A percentile compares a stretch with the other conserved stretches of the same genome.
Conservation (phyloP, 371 early-diverging fungal species). For the Mortierella sp. region DNA sequence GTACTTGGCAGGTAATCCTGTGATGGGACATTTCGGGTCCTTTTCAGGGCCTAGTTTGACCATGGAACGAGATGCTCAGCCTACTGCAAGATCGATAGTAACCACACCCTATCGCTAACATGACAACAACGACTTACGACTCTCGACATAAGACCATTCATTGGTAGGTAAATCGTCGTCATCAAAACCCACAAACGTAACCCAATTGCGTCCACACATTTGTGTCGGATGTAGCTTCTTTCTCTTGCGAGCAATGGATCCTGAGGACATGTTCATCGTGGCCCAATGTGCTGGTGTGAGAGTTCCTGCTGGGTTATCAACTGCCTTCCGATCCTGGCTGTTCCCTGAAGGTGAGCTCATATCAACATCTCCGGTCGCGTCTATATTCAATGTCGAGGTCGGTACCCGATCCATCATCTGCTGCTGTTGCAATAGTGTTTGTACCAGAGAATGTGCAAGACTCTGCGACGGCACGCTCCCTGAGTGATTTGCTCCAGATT, state of each 20-base stretch:
- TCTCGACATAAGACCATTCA: slow-evolving; percentile 47
- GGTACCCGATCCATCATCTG: slow-evolving; percentile 8
- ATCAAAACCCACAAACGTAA: slow-evolving; percentile 41
- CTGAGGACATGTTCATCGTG: slow-evolving; percentile 39
- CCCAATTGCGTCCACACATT: slow-evolving; percentile 51
- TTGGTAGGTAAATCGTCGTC: slow-evolving; percentile 38
- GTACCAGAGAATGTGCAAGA: slow-evolving; percentile 40
- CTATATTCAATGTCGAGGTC: slow-evolving; percentile 26
- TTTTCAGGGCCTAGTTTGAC: slow-evolving; percentile 53
- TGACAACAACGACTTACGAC: slow-evolving; percentile 22
- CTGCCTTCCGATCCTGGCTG: slow-evolving; percentile 9
- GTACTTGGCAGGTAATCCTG: slow-evolving; percentile 74
- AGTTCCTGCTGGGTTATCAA: slow-evolving; percentile 16
- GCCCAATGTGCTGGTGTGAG: slow-evolving; percentile 34
- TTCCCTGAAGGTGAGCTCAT: slow-evolving; percentile 17
- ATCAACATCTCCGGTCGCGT: slow-evolving; percentile 23
- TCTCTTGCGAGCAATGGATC: slow-evolving; percentile 45
- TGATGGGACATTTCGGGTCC: slow-evolving; percentile 68
- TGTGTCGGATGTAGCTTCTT: slow-evolving; percentile 37
- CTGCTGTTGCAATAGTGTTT: slow-evolving; percentile 35
- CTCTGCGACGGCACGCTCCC: slow-evolving; percentile 40
- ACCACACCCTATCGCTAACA: not conserved
- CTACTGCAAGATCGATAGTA: not conserved
- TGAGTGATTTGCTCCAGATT: slow-evolving; percentile 10
- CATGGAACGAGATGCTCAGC: too few relatives aligned